These are phyloP conservation scores for Rhodamnia argentea DNA, from an alignment of 345 rosid species.

Conservation along the genomic window DNA sequence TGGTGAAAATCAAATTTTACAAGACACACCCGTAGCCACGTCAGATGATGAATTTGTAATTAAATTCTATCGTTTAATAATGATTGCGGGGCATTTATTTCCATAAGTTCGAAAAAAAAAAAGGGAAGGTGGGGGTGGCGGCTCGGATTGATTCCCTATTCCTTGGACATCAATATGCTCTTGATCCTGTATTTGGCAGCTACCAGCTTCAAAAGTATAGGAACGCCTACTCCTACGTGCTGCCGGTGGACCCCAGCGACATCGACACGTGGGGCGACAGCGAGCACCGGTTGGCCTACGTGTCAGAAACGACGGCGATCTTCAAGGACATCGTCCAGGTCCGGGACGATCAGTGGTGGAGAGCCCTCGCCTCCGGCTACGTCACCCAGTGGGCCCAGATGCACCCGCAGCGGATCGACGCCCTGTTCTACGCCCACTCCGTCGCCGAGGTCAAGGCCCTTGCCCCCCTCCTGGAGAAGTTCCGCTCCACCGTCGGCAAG, in stretches of 20 bases:
- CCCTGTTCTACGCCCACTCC: slow-evolving; percentile 85
- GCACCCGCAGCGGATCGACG: slow-evolving; percentile 91
- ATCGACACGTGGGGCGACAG: slow-evolving; percentile 98
- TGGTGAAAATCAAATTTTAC: neutral
- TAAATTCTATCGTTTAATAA: neutral
- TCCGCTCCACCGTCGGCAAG: slow-evolving; percentile 73
- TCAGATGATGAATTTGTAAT: neutral
- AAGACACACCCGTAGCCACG: neutral
- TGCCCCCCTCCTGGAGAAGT: slow-evolving; percentile 74
- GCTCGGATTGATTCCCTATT: neutral
- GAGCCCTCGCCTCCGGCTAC: slow-evolving; percentile 73
- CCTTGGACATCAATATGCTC: neutral
- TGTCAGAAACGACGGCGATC: slow-evolving; percentile 91
- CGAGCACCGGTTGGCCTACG: slow-evolving; percentile 92
- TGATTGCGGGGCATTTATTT: neutral
- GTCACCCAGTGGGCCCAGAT: slow-evolving; percentile 96
- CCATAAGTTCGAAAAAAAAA: neutral
- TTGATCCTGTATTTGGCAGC: slow-evolving; percentile 26
- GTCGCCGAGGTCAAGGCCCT: slow-evolving; percentile 62
- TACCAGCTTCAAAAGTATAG: slow-evolving; percentile 97
- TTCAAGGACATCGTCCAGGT: slow-evolving; percentile 92
- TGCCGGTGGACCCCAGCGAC: slow-evolving; percentile 81
- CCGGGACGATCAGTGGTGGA: slow-evolving; percentile 98
- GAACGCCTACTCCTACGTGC: slow-evolving; percentile 81
- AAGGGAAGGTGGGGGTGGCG: too few species aligned